Conservation (phyloP, 352 stramenopile genomes). For the Peronosclerospora sorghi region DNA sequence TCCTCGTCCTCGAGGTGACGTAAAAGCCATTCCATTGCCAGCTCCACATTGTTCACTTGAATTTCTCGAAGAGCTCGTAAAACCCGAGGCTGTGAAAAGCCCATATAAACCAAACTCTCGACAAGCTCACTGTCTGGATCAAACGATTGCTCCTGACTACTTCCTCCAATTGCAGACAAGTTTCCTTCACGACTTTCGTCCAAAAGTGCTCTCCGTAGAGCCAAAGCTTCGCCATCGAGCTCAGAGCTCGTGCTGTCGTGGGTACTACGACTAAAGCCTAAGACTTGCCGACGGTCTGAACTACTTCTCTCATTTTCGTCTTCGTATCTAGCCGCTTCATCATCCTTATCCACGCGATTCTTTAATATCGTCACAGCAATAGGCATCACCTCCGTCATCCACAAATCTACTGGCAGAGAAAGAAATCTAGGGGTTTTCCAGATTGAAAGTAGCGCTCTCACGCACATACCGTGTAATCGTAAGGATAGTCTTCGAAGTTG, state of each 20-base stretch:
- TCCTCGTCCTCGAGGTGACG: constrained; percentile 77
- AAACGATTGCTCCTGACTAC: constrained; percentile 48
- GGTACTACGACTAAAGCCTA: constrained; percentile 24
- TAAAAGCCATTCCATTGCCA: constrained; percentile 95
- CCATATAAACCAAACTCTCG: constrained; percentile 91
- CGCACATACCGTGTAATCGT: constrained; percentile 49
- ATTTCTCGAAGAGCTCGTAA: constrained; percentile 84
- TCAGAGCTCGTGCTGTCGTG: constrained; percentile 21
- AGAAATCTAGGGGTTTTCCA: constrained; percentile 50
- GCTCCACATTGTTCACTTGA: constrained; percentile 87
- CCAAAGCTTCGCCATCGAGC: constrained; percentile 33
- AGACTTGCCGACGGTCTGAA: constrained; percentile 19
- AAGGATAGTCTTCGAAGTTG: constrained; percentile 41
- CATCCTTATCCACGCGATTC: constrained; percentile 47
- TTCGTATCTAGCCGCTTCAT: constrained; percentile 14
- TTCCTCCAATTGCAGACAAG: constrained; percentile 13
- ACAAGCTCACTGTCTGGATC: constrained; percentile 85
- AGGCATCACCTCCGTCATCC: constrained; percentile 48
- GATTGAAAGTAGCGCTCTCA: constrained; percentile 40
- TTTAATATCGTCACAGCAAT: constrained; percentile 68
- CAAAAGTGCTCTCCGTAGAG: constrained; percentile 42
- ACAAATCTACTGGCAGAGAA: constrained; percentile 33
- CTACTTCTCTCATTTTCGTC: constrained; percentile 21
- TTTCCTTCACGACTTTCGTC: constrained; percentile 10
- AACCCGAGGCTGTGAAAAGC: constrained; percentile 86